Percentiles rank a stretch among this genome's conserved stretches.
Conservation (phyloP, 2,329 filamentous ascomycete species). For the Verticillium dahliae region DNA sequence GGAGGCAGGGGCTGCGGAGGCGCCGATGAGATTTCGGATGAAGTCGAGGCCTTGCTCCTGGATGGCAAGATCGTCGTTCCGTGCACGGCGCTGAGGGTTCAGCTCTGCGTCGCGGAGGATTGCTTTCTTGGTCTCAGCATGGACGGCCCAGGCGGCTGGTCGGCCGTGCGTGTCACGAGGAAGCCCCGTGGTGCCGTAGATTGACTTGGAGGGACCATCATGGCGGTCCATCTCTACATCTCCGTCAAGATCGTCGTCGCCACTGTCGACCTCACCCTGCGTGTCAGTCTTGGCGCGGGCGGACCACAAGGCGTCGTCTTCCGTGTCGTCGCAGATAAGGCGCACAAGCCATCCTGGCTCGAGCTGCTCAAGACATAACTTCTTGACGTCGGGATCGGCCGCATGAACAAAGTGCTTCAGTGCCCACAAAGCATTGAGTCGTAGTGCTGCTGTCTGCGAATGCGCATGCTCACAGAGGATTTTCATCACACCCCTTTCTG, state of each 20-base stretch:
- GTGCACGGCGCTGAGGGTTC: constrained; percentile 59
- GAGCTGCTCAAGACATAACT: constrained; percentile 69
- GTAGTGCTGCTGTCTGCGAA: constrained; percentile 69
- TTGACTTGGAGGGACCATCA: constrained; percentile 20
- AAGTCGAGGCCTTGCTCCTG: constrained; percentile 90
- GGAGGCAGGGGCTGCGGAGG: constrained; percentile 40
- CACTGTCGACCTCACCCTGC: constrained; percentile 12
- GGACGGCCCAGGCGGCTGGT: constrained; percentile 35
- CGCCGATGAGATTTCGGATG: constrained; percentile 80
- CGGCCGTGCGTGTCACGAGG: constrained; percentile 11
- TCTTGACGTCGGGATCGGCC: constrained; percentile 65
- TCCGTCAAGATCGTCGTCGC: constrained; percentile 46
- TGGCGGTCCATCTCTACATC: constrained; percentile 50
- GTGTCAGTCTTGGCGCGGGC: constrained; percentile 25
- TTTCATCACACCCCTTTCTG: constrained; percentile 66
- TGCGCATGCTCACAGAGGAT: constrained; percentile 79
- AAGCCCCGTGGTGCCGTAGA: constrained; percentile 10
- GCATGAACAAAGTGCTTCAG: constrained; percentile 82
- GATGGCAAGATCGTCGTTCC: constrained; percentile 73
- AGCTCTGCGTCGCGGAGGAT: constrained; percentile 59
- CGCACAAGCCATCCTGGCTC: constrained; percentile 74
- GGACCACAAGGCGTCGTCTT: constrained; percentile 42
- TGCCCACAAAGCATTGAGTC: constrained; percentile 85
- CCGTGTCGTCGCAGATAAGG: constrained; percentile 61
- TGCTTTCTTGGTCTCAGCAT: constrained; percentile 42